Percentiles rank a stretch among this genome's conserved stretches.
Conservation (phyloP, 2,329 filamentous ascomycete species). For the Beauveria bassiana region DNA sequence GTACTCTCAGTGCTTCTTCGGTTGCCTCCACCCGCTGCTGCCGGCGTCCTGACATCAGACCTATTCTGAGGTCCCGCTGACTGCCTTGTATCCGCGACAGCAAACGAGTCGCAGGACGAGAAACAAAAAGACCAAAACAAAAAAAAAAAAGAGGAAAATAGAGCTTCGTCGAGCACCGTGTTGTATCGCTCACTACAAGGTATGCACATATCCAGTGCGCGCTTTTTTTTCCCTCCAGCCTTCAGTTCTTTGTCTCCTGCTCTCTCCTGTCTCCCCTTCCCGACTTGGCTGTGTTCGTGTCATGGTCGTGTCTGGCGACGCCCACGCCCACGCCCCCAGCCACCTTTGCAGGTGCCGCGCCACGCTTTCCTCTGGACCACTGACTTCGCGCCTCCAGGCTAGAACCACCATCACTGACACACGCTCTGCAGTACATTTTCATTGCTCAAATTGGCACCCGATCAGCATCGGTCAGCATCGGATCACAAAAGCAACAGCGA, state of each 20-base stretch:
- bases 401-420: neutral
- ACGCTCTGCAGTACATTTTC: neutral
- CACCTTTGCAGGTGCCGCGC: neutral
- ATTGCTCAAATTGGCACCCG: neutral
- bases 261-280: neutral
- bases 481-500: neutral
- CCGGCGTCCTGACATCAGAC: neutral
- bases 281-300: slow-evolving; percentile 2
- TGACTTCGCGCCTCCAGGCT: neutral
- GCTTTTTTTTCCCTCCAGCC: neutral
- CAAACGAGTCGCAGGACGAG: neutral
- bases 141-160: neutral
- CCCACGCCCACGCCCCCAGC: neutral
- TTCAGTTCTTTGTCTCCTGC: neutral
- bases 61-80: neutral
- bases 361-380: neutral
- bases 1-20: slow-evolving; percentile 1
- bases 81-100: neutral
- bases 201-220: neutral
- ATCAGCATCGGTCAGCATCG: neutral
- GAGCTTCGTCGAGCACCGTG: neutral
- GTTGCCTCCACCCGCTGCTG: neutral
- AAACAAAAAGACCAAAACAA: neutral
- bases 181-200: neutral
- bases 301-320: neutral